Percentiles rank a stretch among this genome's conserved stretches.
Evolutionary conservation across 1,284 basidiomycete species (phyloP).

Genomic region (Cryptococcus amylolentus): DNA sequence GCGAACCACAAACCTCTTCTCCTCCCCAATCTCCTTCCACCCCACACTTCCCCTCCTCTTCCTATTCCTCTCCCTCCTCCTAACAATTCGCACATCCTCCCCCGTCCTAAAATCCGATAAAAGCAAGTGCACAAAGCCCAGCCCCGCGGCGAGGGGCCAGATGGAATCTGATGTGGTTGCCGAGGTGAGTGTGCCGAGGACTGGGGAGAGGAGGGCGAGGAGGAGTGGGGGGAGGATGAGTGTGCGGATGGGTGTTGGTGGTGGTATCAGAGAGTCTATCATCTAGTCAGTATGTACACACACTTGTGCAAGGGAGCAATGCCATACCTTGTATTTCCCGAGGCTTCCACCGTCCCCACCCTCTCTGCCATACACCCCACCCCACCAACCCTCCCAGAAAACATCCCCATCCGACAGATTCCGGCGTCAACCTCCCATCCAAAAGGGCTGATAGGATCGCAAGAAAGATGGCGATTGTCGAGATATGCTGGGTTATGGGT

Average conservation of each 20-base stretch:
- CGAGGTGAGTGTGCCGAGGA: slow-evolving; percentile 84
- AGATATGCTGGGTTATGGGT: slow-evolving; percentile 79
- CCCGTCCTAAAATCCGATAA: slow-evolving; percentile 63
- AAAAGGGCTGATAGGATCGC: slow-evolving; percentile 72
- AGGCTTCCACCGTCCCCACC: slow-evolving; percentile 14
- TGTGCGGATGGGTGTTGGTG: slow-evolving; percentile 35
- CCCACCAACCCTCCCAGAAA: slow-evolving; percentile 61
- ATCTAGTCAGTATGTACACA: not conserved
- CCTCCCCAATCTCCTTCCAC: slow-evolving; percentile 5
- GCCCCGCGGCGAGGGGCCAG: slow-evolving; percentile 76
- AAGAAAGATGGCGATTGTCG: slow-evolving; percentile 75
- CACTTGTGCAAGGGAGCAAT: slow-evolving; percentile 1
- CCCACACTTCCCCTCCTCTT: slow-evolving; percentile 7
- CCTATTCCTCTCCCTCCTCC: slow-evolving; percentile 12
- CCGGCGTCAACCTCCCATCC: slow-evolving; percentile 62
- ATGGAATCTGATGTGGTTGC: slow-evolving; percentile 95
- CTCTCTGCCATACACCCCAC: slow-evolving; percentile 58
- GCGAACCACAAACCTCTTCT: slow-evolving; percentile 10
- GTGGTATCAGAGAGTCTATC: slow-evolving; percentile 54
- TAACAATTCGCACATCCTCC: slow-evolving; percentile 29
- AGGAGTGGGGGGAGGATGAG: slow-evolving; percentile 80
- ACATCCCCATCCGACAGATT: slow-evolving; percentile 65
- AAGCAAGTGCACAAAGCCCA: slow-evolving; percentile 63
- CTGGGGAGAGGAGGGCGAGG: slow-evolving; percentile 83
- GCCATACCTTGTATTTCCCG: not conserved